These are phyloP conservation scores for Mycoemilia scoparia DNA, from an alignment of 192 early-diverging fungal genomes.

Conservation along the genomic window DNA sequence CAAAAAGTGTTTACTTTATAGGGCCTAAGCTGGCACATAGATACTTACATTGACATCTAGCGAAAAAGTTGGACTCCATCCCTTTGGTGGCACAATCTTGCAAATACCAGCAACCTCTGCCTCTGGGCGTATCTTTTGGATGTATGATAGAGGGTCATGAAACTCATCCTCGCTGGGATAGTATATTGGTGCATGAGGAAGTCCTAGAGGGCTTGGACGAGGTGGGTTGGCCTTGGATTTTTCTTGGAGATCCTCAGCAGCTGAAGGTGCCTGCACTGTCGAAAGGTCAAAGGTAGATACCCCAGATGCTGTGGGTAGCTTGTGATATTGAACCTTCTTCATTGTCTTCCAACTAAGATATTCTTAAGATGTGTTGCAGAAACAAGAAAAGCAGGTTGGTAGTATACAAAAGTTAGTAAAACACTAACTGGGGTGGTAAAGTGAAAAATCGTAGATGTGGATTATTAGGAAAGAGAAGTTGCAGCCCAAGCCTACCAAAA, in stretches of 20 bases:
- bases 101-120: constrained; percentile 71
- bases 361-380: too few species aligned
- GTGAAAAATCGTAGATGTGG: too few species aligned
- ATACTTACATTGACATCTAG: constrained; percentile 44
- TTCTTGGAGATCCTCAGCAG: constrained; percentile 11
- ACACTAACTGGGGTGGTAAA: too few species aligned
- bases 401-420: too few species aligned
- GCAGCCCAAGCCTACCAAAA: too few species aligned
- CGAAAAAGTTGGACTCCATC: constrained; percentile 74
- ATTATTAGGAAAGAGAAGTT: too few species aligned
- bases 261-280: constrained; percentile 10
- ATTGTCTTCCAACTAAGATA: too few species aligned
- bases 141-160: constrained; percentile 64
- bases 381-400: too few species aligned
- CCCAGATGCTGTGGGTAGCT: not conserved
- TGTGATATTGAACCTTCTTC: too few species aligned
- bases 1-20: not conserved
- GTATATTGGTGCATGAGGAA: constrained; percentile 57
- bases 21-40: not conserved
- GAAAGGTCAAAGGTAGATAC: constrained; percentile 11
- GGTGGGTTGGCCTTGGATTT: constrained; percentile 7
- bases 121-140: constrained; percentile 54
- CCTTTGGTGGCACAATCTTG: constrained; percentile 81
- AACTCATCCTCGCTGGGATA: constrained; percentile 71
- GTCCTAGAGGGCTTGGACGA: constrained; percentile 42